Evolutionary conservation across 140 eudicot genomes (phyloP).

Genomic region (Cichorium intybus): DNA sequence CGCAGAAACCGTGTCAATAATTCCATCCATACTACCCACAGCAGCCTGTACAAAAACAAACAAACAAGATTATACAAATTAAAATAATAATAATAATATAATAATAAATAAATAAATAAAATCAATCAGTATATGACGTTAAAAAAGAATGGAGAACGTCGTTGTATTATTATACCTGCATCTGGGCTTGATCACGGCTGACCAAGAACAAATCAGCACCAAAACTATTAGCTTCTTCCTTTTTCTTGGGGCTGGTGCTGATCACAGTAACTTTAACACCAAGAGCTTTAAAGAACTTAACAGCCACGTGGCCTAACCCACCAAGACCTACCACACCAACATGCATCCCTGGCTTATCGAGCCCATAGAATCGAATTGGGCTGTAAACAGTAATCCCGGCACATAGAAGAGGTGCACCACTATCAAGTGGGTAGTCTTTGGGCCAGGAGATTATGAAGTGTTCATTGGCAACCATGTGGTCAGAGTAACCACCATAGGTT

Average conservation of each 20-base stretch:
- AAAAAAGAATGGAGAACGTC: too few relatives aligned
- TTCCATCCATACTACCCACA: slow-evolving; percentile 21
- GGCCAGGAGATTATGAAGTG: slow-evolving; percentile 41
- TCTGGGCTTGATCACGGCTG: slow-evolving; percentile 38
- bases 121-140: too few relatives aligned
- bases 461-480: slow-evolving; percentile 36
- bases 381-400: slow-evolving; percentile 14
- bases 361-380: slow-evolving; percentile 15
- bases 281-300: slow-evolving; percentile 11
- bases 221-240: slow-evolving; percentile 37
- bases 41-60: slow-evolving; percentile 21
- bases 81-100: too few relatives aligned
- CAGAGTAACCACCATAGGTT: slow-evolving; percentile 43
- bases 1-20: slow-evolving; percentile 18
- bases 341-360: slow-evolving; percentile 23
- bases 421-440: slow-evolving; percentile 10
- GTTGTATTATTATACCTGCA: too few relatives aligned
- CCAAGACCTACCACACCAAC: slow-evolving; percentile 27
- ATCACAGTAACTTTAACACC: slow-evolving; percentile 17
- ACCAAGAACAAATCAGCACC: slow-evolving; percentile 43
- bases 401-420: slow-evolving; percentile 18
- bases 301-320: slow-evolving; percentile 21
- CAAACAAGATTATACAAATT: too few relatives aligned
- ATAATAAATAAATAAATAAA: too few relatives aligned
- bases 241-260: slow-evolving; percentile 8